Evolutionary conservation across 2,329 filamentous ascomycete species (phyloP).

Genomic region (Ophiocordyceps camponoti-leonardi): DNA sequence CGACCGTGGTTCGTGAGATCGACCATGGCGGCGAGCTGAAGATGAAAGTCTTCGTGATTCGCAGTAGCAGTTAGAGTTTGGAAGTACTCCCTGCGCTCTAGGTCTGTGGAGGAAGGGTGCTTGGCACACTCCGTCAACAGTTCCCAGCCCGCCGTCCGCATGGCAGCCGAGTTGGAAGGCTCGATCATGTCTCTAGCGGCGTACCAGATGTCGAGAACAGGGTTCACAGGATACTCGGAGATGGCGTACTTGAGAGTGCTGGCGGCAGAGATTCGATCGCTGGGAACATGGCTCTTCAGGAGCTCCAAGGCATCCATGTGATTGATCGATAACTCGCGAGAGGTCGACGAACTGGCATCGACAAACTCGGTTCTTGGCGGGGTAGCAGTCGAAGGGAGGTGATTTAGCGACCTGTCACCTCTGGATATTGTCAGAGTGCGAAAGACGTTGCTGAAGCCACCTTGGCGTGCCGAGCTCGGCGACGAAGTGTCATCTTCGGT

Average conservation of each 20-base stretch:
- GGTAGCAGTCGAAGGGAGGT: constrained; percentile 20
- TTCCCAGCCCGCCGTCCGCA: constrained; percentile 45
- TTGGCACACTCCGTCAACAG: constrained; percentile 49
- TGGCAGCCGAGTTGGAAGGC: constrained; percentile 30
- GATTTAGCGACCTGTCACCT: constrained; percentile 28
- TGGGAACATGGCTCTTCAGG: constrained; percentile 31
- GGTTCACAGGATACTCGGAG: constrained; percentile 39
- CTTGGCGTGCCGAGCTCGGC: constrained; percentile 35
- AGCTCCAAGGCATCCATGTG: constrained; percentile 37
- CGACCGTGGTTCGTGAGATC: constrained; percentile 45
- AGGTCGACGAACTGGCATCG: constrained; percentile 20
- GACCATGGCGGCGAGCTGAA: constrained; percentile 46
- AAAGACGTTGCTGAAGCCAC: constrained; percentile 46
- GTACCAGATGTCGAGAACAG: constrained; percentile 47
- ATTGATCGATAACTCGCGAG: constrained; percentile 28
- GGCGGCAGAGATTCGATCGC: constrained; percentile 39
- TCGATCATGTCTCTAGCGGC: constrained; percentile 49
- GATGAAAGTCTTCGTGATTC: constrained; percentile 44
- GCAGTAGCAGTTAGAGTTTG: constrained; percentile 38
- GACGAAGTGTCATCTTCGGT: constrained; percentile 37
- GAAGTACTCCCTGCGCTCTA: constrained; percentile 51
- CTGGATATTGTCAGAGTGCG: constrained; percentile 42
- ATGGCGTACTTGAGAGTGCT: constrained; percentile 38
- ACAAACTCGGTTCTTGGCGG: constrained; percentile 26
- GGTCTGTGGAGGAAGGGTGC: constrained; percentile 42